Evolutionary conservation across 2,329 filamentous ascomycete genomes (phyloP).

Genomic region (Alternaria brassicae): DNA sequence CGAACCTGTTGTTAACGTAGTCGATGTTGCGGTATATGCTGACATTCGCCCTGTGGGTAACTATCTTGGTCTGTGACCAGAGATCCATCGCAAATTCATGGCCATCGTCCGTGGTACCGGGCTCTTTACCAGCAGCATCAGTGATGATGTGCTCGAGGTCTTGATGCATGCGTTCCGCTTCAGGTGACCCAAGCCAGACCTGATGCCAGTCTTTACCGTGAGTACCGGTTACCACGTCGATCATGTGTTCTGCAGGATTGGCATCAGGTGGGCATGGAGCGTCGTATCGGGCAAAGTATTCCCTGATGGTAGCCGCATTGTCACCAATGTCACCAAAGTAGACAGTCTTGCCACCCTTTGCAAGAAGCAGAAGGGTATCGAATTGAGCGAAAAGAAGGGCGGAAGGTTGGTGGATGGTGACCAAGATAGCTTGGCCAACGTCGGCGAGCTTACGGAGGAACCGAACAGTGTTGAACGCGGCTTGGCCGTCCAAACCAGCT

Average conservation of each 20-base stretch:
- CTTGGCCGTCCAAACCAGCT: slow-evolving; percentile 71
- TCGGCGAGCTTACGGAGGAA: slow-evolving; percentile 74
- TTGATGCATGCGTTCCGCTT: slow-evolving; percentile 40
- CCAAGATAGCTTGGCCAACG: slow-evolving; percentile 83
- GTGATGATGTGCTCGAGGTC: slow-evolving; percentile 50
- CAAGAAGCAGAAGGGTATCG: slow-evolving; percentile 76
- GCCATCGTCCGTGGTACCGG: slow-evolving; percentile 50
- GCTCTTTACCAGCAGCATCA: slow-evolving; percentile 48
- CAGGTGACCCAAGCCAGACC: slow-evolving; percentile 49
- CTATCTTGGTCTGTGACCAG: slow-evolving; percentile 35
- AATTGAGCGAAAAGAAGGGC: slow-evolving; percentile 83
- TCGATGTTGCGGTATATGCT: slow-evolving; percentile 34
- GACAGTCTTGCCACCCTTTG: slow-evolving; percentile 77
- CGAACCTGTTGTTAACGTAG: slow-evolving; percentile 39
- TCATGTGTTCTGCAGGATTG: slow-evolving; percentile 75
- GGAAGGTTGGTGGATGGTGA: slow-evolving; percentile 87
- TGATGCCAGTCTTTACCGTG: slow-evolving; percentile 53
- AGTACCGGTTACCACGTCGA: slow-evolving; percentile 67
- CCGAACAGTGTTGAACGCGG: slow-evolving; percentile 74
- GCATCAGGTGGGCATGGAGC: slow-evolving; percentile 61
- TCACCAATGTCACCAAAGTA: slow-evolving; percentile 83
- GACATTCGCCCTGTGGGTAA: slow-evolving; percentile 32
- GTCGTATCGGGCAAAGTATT: slow-evolving; percentile 57
- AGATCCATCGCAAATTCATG: slow-evolving; percentile 42
- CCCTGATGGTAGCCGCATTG: slow-evolving; percentile 70